Evolutionary conservation across 768 basidiomycete genomes (phyloP), one percentile per base, ranked within the genome.

Genomic region (Leucogyrophana mollusca): DNA sequence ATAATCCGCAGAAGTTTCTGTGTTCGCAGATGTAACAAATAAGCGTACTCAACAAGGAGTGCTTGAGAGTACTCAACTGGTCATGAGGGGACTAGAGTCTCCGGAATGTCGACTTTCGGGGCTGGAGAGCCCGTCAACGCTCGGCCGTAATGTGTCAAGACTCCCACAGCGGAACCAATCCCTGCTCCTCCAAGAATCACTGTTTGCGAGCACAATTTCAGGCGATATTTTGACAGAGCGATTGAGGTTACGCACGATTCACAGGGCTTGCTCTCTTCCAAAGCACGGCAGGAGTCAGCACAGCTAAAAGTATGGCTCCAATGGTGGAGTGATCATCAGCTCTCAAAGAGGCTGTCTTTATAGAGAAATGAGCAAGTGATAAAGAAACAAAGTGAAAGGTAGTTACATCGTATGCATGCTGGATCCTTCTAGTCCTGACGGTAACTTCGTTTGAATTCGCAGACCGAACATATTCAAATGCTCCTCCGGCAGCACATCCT

Each of bases 281-380:
- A 40, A 90, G 71, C 22, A 90, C 43, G 3, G 87, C 84, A 3
- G 90, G 84, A 4, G 75, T 77, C 3, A 90, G 59, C 11, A 85
- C 76, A 13, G 77, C 78, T 46, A 73, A 77, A 17, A 92, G 64
- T 38, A 90, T 56, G 16, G 74, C 74, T 20, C 90, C 90, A 37
- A 91, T 86, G 2, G 80, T 88, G 17, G 86, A 76, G 58, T 88
- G 83, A 60, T 91, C 90, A 45, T 89, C 81, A 38, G 76, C 73
- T 52, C 87, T 72, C 43, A 87, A 64, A 17, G 77, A 73, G 34
- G 71, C 67, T 11, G 73, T 77, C 87, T 90, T 40, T 13, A 40
- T 38, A 42, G 46, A 20, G 34, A 17, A n/a, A 22, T 59, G 6
- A 49, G 52, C 9, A 13, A 3, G 5, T 6, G 40, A 24, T 25